Evolutionary conservation across 2,329 filamentous ascomycete species (phyloP), one percentile per base, ranked within the genome.

Genomic region (Diaporthe vexans): DNA sequence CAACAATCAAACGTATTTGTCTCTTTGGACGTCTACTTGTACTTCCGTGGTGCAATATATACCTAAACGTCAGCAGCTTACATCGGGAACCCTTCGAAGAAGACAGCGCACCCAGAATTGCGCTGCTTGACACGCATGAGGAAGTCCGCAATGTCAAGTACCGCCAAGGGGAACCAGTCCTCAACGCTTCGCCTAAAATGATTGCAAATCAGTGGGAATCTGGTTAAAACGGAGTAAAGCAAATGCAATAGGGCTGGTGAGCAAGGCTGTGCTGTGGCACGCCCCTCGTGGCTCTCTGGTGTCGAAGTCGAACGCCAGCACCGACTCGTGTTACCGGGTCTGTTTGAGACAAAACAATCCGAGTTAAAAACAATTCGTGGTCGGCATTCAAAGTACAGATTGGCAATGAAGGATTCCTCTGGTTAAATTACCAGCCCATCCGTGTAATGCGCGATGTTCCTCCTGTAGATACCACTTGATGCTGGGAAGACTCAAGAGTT

Each of bases 131-230:
- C 6, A 1, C 46, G 21, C n/a, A 8, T 21, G 21, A 37, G 13
- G 3, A n/a, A 58, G 21, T 6, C 11, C 54, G 10, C 35, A 10
- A n/a, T 15, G 17, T 58, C 10, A 24, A n/a, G 1, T 4, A 37
- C 35, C 4, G 6, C 10, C 37, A 8, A 19, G 2, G 35, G 43
- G 10, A 2, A 8, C 56, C 56, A 58, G 33, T 35, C 11, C 19
- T 58, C 19, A 15, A n/a, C 19, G 11, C 10, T 21, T n/a, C 1
- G n/a, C 1, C 13, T 7, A 0, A 7, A n/a, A 17, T 4, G 2
- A 9, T 35, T n/a, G 7, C 6, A n/a, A 10, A 13, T 40, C 2
- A 21, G n/a, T 1, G 19, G 17, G 1, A 37, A 11, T 17, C 33
- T 24, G 3, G 35, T 10, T 59, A 5, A 59, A 40, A 7, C 33